These are phyloP conservation scores for Saccharomycopsis sp. DNA, from an alignment of 805 yeast genomes.

Conservation along the genomic window DNA sequence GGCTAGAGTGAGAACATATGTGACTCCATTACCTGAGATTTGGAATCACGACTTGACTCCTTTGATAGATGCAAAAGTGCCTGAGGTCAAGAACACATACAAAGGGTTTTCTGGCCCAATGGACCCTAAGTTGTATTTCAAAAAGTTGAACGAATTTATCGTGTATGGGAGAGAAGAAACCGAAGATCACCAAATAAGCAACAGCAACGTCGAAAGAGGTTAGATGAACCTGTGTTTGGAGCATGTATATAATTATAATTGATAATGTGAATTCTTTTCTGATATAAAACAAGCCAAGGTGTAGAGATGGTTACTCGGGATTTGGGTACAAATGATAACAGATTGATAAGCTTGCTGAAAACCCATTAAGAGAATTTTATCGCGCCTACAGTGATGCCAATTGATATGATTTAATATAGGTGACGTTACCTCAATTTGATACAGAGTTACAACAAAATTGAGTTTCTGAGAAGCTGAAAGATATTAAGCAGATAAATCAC, in stretches of 20 bases:
- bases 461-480: too few species aligned
- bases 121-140: slow-evolving; percentile 66
- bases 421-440: too few species aligned
- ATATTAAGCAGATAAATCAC: too few species aligned
- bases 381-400: too few species aligned
- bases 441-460: too few species aligned
- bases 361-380: too few species aligned
- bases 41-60: slow-evolving; percentile 52
- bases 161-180: slow-evolving; percentile 57
- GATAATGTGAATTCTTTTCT: too few species aligned
- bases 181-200: slow-evolving; percentile 24
- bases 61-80: slow-evolving; percentile 66
- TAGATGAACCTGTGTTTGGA: slow-evolving; percentile 5
- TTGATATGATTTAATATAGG: too few species aligned
- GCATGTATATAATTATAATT: slow-evolving; percentile 19
- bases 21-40: slow-evolving; percentile 49
- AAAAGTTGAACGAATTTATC: slow-evolving; percentile 68
- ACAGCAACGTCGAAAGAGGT: slow-evolving; percentile 29
- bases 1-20: slow-evolving; percentile 84
- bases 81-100: slow-evolving; percentile 60
- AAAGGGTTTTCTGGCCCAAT: slow-evolving; percentile 68
- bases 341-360: too few species aligned
- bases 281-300: neutral
- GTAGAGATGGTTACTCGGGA: neutral
- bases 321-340: neutral